Evolutionary conservation across 1,284 basidiomycete species (phyloP).

Genomic region (Boletellus deceptivus): DNA sequence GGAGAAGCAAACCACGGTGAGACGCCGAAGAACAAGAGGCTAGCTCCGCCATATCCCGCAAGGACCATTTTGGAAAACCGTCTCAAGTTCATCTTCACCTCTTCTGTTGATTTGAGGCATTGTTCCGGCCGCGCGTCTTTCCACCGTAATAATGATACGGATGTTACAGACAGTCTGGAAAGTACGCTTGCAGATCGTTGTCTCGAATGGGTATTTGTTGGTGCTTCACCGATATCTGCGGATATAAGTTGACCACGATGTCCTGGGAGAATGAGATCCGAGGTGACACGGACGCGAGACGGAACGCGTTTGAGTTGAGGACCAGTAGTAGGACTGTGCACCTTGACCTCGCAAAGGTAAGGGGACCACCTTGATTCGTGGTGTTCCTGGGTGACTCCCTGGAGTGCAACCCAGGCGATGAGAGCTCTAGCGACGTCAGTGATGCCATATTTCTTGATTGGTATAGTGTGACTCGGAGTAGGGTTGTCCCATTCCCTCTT

Average conservation of each 20-base stretch:
- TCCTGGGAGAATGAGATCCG: conserved; percentile 63
- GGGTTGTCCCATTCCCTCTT: conserved; percentile 67
- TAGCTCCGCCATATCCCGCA: conserved; percentile 77
- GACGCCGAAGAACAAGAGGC: conserved; percentile 74
- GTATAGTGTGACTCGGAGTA: conserved; percentile 49
- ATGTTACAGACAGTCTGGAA: conserved; percentile 31
- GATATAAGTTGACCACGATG: conserved; percentile 65
- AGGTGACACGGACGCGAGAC: conserved; percentile 65
- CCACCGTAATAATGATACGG: conserved; percentile 28
- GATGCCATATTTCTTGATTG: conserved; percentile 59
- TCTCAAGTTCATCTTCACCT: conserved; percentile 65
- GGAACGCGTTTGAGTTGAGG: conserved; percentile 35
- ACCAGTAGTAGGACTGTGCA: conserved; percentile 45
- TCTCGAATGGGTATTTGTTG: conserved; percentile 28
- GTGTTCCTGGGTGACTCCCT: conserved; percentile 75
- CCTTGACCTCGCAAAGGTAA: conserved; percentile 62
- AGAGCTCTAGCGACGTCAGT: conserved; percentile 65
- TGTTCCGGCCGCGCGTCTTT: conserved; percentile 29
- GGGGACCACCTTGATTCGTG: conserved; percentile 68
- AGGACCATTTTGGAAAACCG: conserved; percentile 76
- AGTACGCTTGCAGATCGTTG: conserved; percentile 28
- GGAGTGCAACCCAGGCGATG: conserved; percentile 73
- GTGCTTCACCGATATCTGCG: conserved; percentile 67
- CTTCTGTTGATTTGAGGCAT: conserved; percentile 41
- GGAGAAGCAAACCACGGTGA: conserved; percentile 41